Conservation (phyloP, 2,329 filamentous ascomycete species). For the Zymoseptoria pseudotritici region DNA sequence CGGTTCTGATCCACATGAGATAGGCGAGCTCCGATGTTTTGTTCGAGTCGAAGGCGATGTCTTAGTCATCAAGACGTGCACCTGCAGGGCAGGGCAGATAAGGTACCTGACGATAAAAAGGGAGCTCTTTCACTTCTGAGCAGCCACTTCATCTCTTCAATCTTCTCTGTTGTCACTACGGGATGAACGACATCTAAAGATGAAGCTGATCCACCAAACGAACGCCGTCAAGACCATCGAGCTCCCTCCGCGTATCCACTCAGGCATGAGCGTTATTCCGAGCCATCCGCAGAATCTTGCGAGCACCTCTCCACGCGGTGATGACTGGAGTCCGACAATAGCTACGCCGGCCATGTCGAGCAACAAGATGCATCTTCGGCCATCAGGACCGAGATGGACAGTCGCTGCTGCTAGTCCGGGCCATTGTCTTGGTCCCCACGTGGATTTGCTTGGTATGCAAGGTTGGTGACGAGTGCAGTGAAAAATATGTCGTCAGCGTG, state of each 20-base stretch:
- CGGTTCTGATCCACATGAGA: too few relatives aligned
- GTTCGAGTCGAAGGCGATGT: neutral
- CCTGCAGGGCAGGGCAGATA: neutral
- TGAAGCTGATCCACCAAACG: neutral
- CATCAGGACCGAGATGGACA: neutral
- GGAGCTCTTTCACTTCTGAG: neutral
- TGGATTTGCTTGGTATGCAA: neutral
- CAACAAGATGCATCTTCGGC: neutral
- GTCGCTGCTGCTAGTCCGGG: neutral
- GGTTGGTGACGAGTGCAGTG: neutral
- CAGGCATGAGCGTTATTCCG: neutral
- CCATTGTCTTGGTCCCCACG: neutral
- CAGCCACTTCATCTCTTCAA: neutral
- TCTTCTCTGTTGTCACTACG: neutral
- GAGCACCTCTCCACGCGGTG: neutral
- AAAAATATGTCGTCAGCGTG: neutral
- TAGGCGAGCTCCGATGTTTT: too few relatives aligned
- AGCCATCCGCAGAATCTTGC: too few relatives aligned
- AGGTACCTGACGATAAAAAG: neutral
- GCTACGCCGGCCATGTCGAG: neutral
- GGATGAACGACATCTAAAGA: neutral
- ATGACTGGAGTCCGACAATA: neutral
- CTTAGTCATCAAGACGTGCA: neutral
- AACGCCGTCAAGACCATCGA: neutral
- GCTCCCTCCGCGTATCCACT: neutral